Evolutionary conservation across 148 eudicot species (phyloP).

Genomic region (Fagopyrum tataricum): DNA sequence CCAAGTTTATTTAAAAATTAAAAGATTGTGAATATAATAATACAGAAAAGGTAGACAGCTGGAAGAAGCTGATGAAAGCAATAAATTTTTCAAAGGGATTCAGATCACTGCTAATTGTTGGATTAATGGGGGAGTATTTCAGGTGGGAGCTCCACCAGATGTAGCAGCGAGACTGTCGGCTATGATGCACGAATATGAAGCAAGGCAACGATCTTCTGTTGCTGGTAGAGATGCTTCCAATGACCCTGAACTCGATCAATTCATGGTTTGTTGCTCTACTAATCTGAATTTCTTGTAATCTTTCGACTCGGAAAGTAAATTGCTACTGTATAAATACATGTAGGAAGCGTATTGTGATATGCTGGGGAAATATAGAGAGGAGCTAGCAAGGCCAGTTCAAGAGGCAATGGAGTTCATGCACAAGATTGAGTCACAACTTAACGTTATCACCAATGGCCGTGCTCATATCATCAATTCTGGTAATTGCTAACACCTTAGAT

Average conservation of each 20-base stretch:
- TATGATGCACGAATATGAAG: conserved; percentile 63
- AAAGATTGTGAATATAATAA: neutral
- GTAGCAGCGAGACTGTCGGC: conserved; percentile 62
- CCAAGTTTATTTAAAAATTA: neutral
- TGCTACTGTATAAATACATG: neutral
- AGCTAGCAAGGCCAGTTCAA: conserved; percentile 74
- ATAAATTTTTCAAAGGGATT: no score
- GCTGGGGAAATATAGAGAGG: conserved; percentile 85
- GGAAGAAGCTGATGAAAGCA: neutral
- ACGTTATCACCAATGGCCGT: conserved; percentile 47
- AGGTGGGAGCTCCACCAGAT: conserved; percentile 98
- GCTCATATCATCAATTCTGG: conserved; percentile 54
- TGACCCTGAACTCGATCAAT: conserved; percentile 96
- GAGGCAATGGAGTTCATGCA: conserved; percentile 98
- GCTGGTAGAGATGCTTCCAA: conserved; percentile 39
- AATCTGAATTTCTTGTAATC: no score
- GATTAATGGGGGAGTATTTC: no score
- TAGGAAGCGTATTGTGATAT: conserved; percentile 95
- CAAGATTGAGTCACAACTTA: conserved; percentile 71
- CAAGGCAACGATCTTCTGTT: conserved; percentile 52
- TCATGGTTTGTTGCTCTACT: conserved; percentile 42
- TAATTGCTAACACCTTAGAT: conserved; percentile 13
- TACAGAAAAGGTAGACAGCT: neutral
- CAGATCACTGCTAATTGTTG: no score
- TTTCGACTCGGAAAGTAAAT: no score